These are phyloP conservation scores for Melampsora larici-populina DNA, from an alignment of 1,284 basidiomycete genomes.

Conservation along the genomic window DNA sequence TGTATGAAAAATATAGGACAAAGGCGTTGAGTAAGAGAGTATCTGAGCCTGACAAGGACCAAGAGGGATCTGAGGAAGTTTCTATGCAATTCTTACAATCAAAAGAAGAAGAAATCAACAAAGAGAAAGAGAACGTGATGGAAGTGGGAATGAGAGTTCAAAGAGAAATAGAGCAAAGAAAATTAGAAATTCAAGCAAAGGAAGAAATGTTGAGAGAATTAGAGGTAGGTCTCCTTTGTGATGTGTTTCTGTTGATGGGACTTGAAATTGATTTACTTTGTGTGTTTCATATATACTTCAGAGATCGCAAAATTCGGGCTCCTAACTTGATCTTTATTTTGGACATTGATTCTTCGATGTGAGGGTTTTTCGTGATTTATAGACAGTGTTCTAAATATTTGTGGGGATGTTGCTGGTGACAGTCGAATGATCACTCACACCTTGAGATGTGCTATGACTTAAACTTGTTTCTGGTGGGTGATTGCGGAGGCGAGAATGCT, in stretches of 20 bases:
- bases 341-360: too few relatives aligned
- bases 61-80: constrained; percentile 78
- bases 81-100: constrained; percentile 92
- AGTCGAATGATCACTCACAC: too few relatives aligned
- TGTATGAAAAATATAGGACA: constrained; percentile 88
- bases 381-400: too few relatives aligned
- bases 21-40: constrained; percentile 91
- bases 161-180: constrained; percentile 97
- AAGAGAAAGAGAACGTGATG: constrained; percentile 76
- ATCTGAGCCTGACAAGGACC: constrained; percentile 38
- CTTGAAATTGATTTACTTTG: too few relatives aligned
- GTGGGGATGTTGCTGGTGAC: too few relatives aligned
- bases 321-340: too few relatives aligned
- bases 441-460: too few relatives aligned
- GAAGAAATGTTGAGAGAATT: constrained; percentile 53
- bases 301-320: too few relatives aligned
- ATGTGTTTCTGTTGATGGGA: not conserved
- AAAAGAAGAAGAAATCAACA: constrained; percentile 96
- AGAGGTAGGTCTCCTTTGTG: constrained; percentile 27
- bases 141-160: constrained; percentile 98
- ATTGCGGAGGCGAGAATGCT: too few relatives aligned
- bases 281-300: too few relatives aligned
- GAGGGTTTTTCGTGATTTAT: too few relatives aligned
- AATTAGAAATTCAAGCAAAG: constrained; percentile 73
- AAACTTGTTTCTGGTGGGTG: too few relatives aligned